Evolutionary conservation across 106 monocot genomes (phyloP), one percentile per base, ranked within the genome.

Genomic region (Phalaenopsis aphrodite): DNA sequence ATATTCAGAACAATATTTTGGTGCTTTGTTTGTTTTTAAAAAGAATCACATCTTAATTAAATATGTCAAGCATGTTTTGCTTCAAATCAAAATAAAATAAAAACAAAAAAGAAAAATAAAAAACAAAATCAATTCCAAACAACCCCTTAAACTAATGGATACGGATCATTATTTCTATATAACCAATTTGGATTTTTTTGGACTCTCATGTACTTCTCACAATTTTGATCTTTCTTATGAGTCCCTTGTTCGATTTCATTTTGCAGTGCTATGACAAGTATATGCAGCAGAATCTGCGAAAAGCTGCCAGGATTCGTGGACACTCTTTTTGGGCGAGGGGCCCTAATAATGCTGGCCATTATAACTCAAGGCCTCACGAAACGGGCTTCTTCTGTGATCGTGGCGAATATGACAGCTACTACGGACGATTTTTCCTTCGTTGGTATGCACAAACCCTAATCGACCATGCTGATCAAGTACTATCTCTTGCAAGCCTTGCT

Each of bases 201-300:
- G 5, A 8, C 61, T 61, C n/a, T 21, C 6, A 23, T 61, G 8
- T 61, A n/a, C n/a, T 21, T 21, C 18, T 61, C 21, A 61, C 4
- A 18, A 61, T 61, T 61, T 61, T 61, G 61, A 61, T 61, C 61
- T 6, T 61, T 21, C 21, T 74, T 21, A 11, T 69, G 15, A 39
- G 19, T n/a, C n/a, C 45, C 74, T 43, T 19, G 45, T 74, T 43
- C n/a, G 45, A 74, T 74, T 74, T 19, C 6, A 7, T 74, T 74
- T 74, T n/a, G 30, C 84, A 98, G 98, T 98, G 98, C 81, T 98
- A 98, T 82, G 98, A 98, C 79, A 94, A 84, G 77, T 98, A 94
- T 79, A 77, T 94, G 84, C 98, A 94, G 78, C 86, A 91, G 68
- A 89, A 88, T 80, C 83, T 98, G 15, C 83, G 89, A 65, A 86